Conservation (phyloP, 768 basidiomycete species). For the Amanita rubescens region DNA sequence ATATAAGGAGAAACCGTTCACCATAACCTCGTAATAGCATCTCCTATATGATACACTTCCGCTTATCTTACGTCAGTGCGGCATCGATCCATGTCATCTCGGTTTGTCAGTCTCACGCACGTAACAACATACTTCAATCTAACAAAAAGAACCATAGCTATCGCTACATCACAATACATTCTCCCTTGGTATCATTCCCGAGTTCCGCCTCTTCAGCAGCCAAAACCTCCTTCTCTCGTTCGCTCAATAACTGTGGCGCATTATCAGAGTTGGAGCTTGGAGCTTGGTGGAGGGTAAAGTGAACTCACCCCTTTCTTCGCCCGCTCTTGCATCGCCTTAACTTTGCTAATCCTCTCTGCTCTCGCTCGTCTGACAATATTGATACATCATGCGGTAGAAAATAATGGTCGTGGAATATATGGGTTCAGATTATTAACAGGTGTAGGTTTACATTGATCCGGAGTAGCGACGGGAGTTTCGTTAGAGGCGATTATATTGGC, state of each 20-base stretch:
- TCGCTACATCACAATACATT: slow-evolving; percentile 52
- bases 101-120: not conserved
- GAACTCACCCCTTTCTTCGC: slow-evolving; percentile 66
- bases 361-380: slow-evolving; percentile 51
- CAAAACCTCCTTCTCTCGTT: slow-evolving; percentile 55
- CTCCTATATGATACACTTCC: not conserved
- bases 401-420: slow-evolving; percentile 62
- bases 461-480: slow-evolving; percentile 12
- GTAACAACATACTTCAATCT: too few relatives aligned
- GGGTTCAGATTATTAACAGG: slow-evolving; percentile 36
- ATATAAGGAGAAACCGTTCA: not conserved
- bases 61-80: not conserved
- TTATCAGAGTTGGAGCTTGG: not conserved
- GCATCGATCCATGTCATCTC: not conserved
- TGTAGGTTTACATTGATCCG: slow-evolving; percentile 28
- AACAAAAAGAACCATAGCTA: too few relatives aligned
- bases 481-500: slow-evolving; percentile 14
- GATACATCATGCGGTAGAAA: slow-evolving; percentile 50
- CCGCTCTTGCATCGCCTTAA: slow-evolving; percentile 64
- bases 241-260: slow-evolving; percentile 41
- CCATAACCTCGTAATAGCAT: not conserved
- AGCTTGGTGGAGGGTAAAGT: not conserved
- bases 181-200: slow-evolving; percentile 33
- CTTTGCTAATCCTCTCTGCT: slow-evolving; percentile 64
- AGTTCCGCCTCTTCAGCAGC: slow-evolving; percentile 43